These are phyloP conservation scores for Penicillium tannophilum DNA, from an alignment of 495 filamentous ascomycete species.

Conservation along the genomic window DNA sequence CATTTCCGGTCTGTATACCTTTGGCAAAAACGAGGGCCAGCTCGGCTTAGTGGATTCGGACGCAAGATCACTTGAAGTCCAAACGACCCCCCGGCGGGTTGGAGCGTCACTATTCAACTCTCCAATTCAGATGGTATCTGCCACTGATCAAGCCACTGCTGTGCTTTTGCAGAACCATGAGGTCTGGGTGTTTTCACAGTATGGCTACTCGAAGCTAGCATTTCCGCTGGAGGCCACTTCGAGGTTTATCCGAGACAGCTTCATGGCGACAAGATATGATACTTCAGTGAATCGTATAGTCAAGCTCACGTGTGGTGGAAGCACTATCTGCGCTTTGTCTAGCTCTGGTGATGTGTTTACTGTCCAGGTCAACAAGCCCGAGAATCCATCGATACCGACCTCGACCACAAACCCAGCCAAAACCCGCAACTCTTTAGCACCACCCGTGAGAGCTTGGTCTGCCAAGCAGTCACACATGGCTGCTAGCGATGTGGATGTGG, in stretches of 20 bases:
- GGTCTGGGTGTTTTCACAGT: constrained; percentile 91
- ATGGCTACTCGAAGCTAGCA: constrained; percentile 82
- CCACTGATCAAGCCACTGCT: constrained; percentile 87
- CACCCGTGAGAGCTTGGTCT: constrained; percentile 79
- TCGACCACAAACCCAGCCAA: constrained; percentile 91
- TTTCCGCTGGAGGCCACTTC: constrained; percentile 76
- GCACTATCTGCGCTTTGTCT: constrained; percentile 85
- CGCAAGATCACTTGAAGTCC: constrained; percentile 81
- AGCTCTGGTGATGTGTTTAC: constrained; percentile 85
- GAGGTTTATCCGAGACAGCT: constrained; percentile 66
- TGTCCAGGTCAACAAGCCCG: constrained; percentile 66
- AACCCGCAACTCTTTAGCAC: constrained; percentile 73
- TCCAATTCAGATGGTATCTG: constrained; percentile 75
- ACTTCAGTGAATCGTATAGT: constrained; percentile 62
- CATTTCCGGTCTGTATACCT: constrained; percentile 79
- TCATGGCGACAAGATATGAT: constrained; percentile 70
- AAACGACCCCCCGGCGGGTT: constrained; percentile 81
- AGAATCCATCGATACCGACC: constrained; percentile 56
- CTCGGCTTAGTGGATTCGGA: constrained; percentile 94
- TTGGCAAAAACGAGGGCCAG: constrained; percentile 95
- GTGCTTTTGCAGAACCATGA: constrained; percentile 83
- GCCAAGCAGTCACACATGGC: constrained; percentile 80
- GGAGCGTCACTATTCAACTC: constrained; percentile 82
- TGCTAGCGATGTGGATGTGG: constrained; percentile 81
- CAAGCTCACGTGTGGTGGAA: constrained; percentile 80